Percentiles rank a stretch among this genome's conserved stretches.
These are phyloP conservation scores for Aspergillus calidoustus DNA, from an alignment of 2,329 filamentous ascomycete species.

Conservation along the genomic window DNA sequence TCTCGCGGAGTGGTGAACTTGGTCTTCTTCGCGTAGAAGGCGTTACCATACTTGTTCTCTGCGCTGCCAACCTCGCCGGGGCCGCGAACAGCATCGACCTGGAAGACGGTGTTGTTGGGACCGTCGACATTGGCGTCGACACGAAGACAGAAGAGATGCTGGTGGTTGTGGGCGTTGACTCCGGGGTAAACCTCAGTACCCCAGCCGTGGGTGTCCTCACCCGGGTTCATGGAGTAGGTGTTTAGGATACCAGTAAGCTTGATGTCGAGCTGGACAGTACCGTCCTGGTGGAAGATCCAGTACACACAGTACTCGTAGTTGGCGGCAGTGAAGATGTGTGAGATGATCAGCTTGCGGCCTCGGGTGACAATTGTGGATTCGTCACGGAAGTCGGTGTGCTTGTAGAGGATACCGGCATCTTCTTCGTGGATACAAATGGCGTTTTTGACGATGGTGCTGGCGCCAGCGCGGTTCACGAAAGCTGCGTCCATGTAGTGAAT, in stretches of 20 bases:
- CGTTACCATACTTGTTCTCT: constrained; percentile 89
- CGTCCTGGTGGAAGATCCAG: constrained; percentile 92
- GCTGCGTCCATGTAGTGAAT: constrained; percentile 91
- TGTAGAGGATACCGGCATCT: constrained; percentile 89
- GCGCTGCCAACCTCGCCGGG: constrained; percentile 76
- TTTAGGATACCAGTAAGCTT: constrained; percentile 92
- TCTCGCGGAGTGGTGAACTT: constrained; percentile 73
- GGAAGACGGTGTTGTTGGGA: constrained; percentile 80
- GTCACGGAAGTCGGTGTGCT: constrained; percentile 92
- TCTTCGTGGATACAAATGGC: constrained; percentile 96
- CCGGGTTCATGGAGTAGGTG: constrained; percentile 80
- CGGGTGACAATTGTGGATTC: constrained; percentile 85
- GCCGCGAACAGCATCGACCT: constrained; percentile 74
- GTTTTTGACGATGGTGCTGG: constrained; percentile 83
- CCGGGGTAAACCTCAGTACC: constrained; percentile 89
- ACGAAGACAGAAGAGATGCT: constrained; percentile 91
- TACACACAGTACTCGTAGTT: constrained; percentile 93
- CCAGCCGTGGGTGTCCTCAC: constrained; percentile 83
- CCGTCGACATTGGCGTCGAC: constrained; percentile 88
- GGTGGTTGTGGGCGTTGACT: constrained; percentile 94
- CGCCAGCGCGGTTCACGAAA: constrained; percentile 78
- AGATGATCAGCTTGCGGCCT: constrained; percentile 81
- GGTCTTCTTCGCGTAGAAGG: constrained; percentile 83
- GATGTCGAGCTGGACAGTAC: constrained; percentile 88
- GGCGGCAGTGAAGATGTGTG: constrained; percentile 91